Evolutionary conservation across 768 basidiomycete genomes (phyloP).

Genomic region (Cytidiella melzeri): DNA sequence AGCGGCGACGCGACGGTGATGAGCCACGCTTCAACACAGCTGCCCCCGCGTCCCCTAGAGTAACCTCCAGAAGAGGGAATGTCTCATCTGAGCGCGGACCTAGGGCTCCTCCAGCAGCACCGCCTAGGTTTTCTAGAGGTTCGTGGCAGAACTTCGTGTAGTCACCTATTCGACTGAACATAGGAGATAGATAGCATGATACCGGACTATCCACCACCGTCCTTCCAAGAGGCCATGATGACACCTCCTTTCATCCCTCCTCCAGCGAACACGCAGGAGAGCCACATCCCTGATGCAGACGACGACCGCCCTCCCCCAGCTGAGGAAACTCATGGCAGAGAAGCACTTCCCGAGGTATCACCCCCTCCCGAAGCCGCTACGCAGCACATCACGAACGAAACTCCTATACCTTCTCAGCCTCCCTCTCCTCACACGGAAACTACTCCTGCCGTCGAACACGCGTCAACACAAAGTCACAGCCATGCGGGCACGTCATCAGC

Average conservation of each 20-base stretch:
- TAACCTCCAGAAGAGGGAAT: conserved; percentile 3
- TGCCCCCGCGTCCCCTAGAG: conserved; percentile 7
- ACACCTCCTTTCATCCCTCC: conserved; percentile 15
- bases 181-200: conserved; percentile 20
- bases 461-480: neutral
- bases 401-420: neutral
- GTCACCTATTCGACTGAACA: neutral
- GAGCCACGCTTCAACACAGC: conserved; percentile 24
- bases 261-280: conserved; percentile 1
- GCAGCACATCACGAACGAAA: neutral
- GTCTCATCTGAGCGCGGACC: neutral
- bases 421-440: too few relatives aligned
- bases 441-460: neutral
- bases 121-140: conserved; percentile 5
- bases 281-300: conserved; percentile 9
- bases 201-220: conserved; percentile 69
- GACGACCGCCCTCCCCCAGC: neutral
- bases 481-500: conserved; percentile 24
- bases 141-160: neutral
- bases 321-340: conserved; percentile 2
- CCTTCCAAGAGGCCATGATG: conserved; percentile 60
- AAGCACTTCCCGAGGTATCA: neutral
- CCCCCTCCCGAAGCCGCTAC: conserved; percentile 1
- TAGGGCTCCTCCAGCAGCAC: neutral
- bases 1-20: conserved; percentile 28